Evolutionary conservation across 306 rosid genomes (phyloP), one percentile per base, ranked within the genome.

Genomic region (Dalbergia oliveri): DNA sequence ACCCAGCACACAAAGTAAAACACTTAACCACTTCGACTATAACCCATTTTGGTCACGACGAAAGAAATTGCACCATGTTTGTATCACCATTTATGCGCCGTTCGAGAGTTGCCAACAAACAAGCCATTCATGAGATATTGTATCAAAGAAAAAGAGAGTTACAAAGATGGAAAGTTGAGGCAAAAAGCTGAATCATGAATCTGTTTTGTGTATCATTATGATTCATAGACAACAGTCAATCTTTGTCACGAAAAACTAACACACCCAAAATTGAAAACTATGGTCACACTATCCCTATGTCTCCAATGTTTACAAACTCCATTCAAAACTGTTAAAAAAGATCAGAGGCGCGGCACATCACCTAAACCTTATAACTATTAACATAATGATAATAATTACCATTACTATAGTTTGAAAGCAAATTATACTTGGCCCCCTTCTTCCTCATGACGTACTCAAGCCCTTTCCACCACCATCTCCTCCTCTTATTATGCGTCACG

Each of bases 401-500:
- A 65, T 88, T 86, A 75, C 77, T 83, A 43, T 82, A 62, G 34
- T 67, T 80, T 0, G 84, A 77, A 47, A 73, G 2, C 31, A 57
- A 78, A 72, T 11, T 77, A 75, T 73, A 61, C 73, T 62, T 78
- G n/a, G 11, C 19, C 7, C 57, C 85, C 78, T 81, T 81, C 10
- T 51, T 89, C 66, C 65, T 69, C 66, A 66, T 45, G 3, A 43
- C 26, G 33, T 71, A 41, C n/a, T 88, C 84, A 34, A 94, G 79
- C 19, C 72, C 84, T 76, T 85, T 92, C 90, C 60, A 54, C 60
- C 94, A 89, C 87, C 85, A 90, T 72, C 90, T 65, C 26, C 81
- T 78, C 86, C 83, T 84, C 63, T 14, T 85, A 66, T 47, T 80
- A 0, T 53, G 86, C 11, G 62, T 69, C 81, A 78, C 86, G 74